Evolutionary conservation across 2,329 filamentous ascomycete genomes (phyloP), one percentile per base, ranked within the genome.

Genomic region (Pestalotiopsis sp.): DNA sequence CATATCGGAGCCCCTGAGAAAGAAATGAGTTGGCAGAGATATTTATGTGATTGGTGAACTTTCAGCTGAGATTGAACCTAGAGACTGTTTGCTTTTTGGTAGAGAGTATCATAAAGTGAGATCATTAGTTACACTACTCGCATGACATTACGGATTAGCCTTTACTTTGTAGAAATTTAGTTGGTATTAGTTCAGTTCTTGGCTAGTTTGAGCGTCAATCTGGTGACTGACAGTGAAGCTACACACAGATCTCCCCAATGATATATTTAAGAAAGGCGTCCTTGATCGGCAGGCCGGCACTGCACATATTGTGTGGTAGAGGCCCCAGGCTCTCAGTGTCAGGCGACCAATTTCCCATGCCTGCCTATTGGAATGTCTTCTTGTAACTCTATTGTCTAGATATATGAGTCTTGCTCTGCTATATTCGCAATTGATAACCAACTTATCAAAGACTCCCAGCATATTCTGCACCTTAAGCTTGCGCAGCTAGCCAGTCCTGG

Each of bases 401-500:
- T 40, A 14, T 40, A 4, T 13, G 20, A 48, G 14, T 48, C 44
- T 52, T 52, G 44, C 14, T 52, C 14, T 52, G 3, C n/a, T 52
- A 2, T 52, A 52, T 7, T n/a, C 44, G 17, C 17, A 7, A 7
- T 52, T 3, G 2, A 1, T 9, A 52, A 35, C 6, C 7, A 35
- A 9, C 30, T n/a, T 30, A 6, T 7, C 5, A 7, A 30, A 7
- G 26, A 30, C 30, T 35, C 30, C 30, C 30, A 35, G 30, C 30
- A 35, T 10, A n/a, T 6, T 52, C 3, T n/a, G 17, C 44, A 52
- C 20, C 6, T 52, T 6, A 52, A 52, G 44, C n/a, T 52, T 52
- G 44, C 6, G 17, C 44, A 52, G 63, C 40, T 10, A 67, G 14
- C 64, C 67, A 71, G 35, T 74, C 72, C 22, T 69, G 55, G 62